phyloP scores from a whole-genome alignment of 495 filamentous ascomycete genomes.

The Tuber borchii region DNA sequence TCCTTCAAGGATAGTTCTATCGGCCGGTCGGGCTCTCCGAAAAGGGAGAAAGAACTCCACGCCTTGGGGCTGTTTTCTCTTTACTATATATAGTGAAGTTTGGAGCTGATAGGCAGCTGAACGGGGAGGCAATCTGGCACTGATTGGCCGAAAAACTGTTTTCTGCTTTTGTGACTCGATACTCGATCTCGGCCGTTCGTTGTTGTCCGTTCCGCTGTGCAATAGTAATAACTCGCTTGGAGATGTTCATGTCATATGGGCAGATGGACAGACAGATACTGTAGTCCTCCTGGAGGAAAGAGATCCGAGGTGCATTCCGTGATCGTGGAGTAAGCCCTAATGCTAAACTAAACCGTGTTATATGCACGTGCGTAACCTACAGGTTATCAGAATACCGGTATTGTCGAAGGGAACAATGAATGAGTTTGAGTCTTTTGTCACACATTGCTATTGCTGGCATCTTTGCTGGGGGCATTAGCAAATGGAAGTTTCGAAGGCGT shows the following conservation, averaged over 20 bases:
- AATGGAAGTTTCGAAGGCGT: not conserved
- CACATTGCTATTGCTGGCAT: not conserved
- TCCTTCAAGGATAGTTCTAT: not conserved
- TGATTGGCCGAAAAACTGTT: not conserved
- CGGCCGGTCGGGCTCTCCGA: not conserved
- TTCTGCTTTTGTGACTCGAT: not conserved
- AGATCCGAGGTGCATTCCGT: not conserved
- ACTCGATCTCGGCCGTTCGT: not conserved
- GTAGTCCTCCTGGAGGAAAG: not conserved
- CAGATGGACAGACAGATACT: not conserved
- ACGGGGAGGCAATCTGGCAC: not conserved
- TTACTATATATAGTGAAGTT: not conserved
- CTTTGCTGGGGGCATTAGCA: not conserved
- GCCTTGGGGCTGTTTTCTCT: not conserved
- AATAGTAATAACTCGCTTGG: not conserved
- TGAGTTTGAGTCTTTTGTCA: not conserved
- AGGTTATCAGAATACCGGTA: not conserved
- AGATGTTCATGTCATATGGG: not conserved
- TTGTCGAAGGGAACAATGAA: not conserved
- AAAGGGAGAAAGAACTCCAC: not conserved
- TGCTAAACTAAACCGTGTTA: not conserved
- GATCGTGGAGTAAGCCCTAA: not conserved
- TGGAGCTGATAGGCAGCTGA: not conserved
- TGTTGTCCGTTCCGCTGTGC: not conserved
- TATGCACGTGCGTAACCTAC: not conserved